Conservation (phyloP, 352 stramenopile species). For the Pseudoperonospora humuli region DNA sequence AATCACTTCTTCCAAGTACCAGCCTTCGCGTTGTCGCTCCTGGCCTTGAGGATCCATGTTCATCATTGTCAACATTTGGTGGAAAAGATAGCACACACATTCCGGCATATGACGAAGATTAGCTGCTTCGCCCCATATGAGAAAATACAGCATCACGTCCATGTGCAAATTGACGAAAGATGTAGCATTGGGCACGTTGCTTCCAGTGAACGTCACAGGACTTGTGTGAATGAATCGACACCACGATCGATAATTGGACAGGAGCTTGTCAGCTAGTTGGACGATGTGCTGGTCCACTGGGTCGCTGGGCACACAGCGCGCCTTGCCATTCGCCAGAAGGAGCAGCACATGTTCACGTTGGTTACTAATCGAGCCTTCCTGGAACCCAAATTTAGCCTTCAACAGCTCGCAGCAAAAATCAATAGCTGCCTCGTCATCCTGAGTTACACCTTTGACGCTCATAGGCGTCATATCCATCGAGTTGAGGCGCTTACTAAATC, state of each 20-base stretch:
- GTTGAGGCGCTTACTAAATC: constrained; percentile 46
- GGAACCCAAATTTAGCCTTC: constrained; percentile 75
- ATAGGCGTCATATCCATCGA: constrained; percentile 41
- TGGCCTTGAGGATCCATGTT: constrained; percentile 41
- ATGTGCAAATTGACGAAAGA: constrained; percentile 38
- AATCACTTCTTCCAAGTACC: constrained; percentile 55
- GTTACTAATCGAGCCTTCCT: constrained; percentile 75
- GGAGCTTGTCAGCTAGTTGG: constrained; percentile 57
- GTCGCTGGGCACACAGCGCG: constrained; percentile 42
- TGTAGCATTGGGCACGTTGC: constrained; percentile 12
- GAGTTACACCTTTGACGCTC: constrained; percentile 39
- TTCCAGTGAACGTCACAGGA: constrained; percentile 65
- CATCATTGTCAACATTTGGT: constrained; percentile 62
- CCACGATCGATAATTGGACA: constrained; percentile 73
- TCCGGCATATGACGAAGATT: constrained; percentile 97
- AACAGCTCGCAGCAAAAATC: constrained; percentile 79
- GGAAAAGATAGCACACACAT: constrained; percentile 96
- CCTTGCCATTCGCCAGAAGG: constrained; percentile 69
- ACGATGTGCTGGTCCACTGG: constrained; percentile 46
- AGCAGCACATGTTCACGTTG: constrained; percentile 79
- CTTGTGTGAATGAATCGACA: constrained; percentile 54
- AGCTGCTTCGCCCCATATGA: constrained; percentile 94
- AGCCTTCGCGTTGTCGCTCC: constrained; percentile 36
- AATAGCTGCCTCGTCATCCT: constrained; percentile 75
- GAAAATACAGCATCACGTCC: constrained; percentile 95